These are phyloP conservation scores for Neoboletus magnificus DNA, from an alignment of 768 basidiomycete genomes.

Conservation along the genomic window DNA sequence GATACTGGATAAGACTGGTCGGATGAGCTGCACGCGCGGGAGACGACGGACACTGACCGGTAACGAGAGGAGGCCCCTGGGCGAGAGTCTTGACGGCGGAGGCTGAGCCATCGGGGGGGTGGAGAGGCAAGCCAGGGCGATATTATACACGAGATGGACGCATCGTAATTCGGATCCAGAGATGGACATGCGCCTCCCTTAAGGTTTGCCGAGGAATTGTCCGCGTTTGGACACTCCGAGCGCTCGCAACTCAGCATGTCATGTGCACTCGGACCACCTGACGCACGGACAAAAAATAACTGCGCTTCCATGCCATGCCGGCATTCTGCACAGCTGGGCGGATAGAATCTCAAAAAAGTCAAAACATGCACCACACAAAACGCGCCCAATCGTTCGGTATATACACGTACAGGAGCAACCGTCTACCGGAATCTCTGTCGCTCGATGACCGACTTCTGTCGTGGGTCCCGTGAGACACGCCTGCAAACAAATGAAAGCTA, in stretches of 20 bases:
- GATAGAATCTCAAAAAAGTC: constrained; percentile 11
- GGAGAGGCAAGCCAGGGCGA: not conserved
- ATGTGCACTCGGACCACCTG: not conserved
- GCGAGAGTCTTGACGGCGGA: constrained; percentile 30
- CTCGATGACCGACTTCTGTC: constrained; percentile 79
- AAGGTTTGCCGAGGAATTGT: not conserved
- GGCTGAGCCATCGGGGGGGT: constrained; percentile 25
- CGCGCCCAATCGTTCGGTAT: not conserved
- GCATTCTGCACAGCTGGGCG: not conserved
- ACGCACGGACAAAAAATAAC: constrained; percentile 3
- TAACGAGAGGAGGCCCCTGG: constrained; percentile 35
- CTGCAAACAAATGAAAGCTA: constrained; percentile 35
- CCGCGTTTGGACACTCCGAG: constrained; percentile 1
- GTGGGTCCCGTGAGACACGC: constrained; percentile 69
- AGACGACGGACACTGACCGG: constrained; percentile 31
- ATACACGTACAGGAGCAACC: not conserved
- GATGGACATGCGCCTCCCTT: constrained; percentile 9
- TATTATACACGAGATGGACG: constrained; percentile 10
- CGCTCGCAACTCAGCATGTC: constrained; percentile 13
- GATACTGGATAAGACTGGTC: constrained; percentile 25
- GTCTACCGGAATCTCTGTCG: constrained; percentile 59
- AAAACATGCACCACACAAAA: not conserved
- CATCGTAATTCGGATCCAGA: constrained; percentile 2
- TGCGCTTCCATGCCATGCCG: not conserved
- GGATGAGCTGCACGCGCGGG: not conserved